These are phyloP conservation scores for Dendrobium catenatum DNA, from an alignment of 106 monocot genomes.

Conservation along the genomic window DNA sequence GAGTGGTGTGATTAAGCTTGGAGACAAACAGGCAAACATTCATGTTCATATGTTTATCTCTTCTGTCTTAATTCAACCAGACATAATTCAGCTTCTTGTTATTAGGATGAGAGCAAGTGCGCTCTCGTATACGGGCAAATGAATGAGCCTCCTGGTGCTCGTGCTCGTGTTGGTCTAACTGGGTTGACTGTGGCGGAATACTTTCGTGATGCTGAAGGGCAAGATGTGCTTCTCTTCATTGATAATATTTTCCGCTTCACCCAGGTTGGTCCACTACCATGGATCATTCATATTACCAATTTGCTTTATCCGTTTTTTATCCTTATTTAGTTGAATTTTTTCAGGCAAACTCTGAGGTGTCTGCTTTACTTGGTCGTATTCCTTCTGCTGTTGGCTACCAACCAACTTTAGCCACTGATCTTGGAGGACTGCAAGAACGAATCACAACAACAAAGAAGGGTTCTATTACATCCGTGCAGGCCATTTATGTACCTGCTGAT, in stretches of 20 bases:
- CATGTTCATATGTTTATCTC: background rate
- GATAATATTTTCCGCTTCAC: constrained; percentile 90
- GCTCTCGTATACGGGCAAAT: constrained; percentile 87
- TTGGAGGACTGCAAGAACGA: constrained; percentile 79
- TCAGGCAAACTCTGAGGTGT: constrained; percentile 86
- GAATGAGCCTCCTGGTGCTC: constrained; percentile 89
- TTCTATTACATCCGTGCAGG: constrained; percentile 82
- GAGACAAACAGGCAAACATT: constrained; percentile 58
- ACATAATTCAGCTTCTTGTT: background rate
- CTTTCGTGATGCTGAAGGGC: constrained; percentile 84
- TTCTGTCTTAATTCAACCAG: background rate
- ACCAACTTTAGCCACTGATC: constrained; percentile 77
- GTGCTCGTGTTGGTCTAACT: constrained; percentile 85
- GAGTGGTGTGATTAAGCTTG: constrained; percentile 88
- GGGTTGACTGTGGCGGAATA: constrained; percentile 84
- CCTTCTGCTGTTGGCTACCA: constrained; percentile 86
- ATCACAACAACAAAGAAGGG: constrained; percentile 90
- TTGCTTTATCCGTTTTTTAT: too few species aligned
- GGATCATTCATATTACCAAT: too few species aligned
- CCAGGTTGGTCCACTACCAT: constrained; percentile 24
- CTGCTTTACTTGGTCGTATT: constrained; percentile 83
- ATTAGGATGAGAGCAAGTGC: constrained; percentile 70
- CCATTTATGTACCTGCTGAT: constrained; percentile 92
- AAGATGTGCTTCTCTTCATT: constrained; percentile 88
- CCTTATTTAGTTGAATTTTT: too few species aligned